A percentile compares a stretch with the other conserved stretches of the same genome.
Evolutionary conservation across 176 grass and related monocot species (phyloP).

Genomic region (Eleusine coracana): DNA sequence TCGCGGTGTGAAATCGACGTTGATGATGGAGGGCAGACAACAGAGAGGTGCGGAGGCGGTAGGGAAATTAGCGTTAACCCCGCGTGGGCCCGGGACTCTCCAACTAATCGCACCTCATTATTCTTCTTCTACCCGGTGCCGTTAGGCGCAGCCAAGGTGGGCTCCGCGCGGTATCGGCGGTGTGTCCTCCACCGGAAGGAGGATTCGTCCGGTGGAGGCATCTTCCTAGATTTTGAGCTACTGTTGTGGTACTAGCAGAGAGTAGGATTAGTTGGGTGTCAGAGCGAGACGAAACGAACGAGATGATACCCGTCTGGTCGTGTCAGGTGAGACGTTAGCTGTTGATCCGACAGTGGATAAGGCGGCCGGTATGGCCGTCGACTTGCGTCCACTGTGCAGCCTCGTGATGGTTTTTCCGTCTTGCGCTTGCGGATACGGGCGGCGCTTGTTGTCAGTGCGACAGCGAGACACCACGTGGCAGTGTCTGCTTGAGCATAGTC

Average conservation of each 20-base stretch:
- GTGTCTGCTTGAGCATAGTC: background rate
- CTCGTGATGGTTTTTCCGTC: background rate
- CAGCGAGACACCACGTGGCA: constrained; percentile 5
- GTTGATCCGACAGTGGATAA: background rate
- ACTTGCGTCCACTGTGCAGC: background rate
- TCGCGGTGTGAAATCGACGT: constrained; percentile 4
- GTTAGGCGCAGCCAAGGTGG: constrained; percentile 38
- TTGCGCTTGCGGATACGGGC: background rate
- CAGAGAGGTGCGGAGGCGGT: background rate
- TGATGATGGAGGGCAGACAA: background rate
- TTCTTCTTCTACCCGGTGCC: background rate
- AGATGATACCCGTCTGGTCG: background rate
- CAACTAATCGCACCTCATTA: background rate
- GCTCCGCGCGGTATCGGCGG: background rate
- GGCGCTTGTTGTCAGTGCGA: background rate
- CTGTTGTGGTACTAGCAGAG: too few species aligned
- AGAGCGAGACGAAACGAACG: background rate
- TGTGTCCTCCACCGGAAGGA: too few species aligned
- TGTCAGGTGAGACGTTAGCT: background rate
- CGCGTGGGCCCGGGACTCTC: background rate
- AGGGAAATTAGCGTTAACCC: constrained; percentile 32
- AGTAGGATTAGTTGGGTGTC: background rate
- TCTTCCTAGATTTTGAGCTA: background rate
- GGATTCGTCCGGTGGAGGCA: constrained; percentile 8
- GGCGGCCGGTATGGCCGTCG: background rate